A percentile compares a stretch with the other conserved stretches of the same genome.
These are phyloP conservation scores for Cerioporus squamosus DNA, from an alignment of 1,284 basidiomycete species.

Conservation along the genomic window DNA sequence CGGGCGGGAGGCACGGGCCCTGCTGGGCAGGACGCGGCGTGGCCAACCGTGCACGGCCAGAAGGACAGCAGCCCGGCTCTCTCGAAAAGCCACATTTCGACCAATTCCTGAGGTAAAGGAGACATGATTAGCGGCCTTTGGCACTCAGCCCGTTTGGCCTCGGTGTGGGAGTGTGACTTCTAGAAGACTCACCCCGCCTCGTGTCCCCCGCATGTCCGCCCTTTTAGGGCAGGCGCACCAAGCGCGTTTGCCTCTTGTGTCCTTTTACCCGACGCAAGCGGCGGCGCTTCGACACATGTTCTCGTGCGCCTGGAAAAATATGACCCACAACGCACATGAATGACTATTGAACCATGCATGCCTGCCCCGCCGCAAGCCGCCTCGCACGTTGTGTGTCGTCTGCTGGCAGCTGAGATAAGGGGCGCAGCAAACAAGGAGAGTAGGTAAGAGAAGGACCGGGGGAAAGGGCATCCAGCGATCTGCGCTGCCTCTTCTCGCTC, in stretches of 20 bases:
- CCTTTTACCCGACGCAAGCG: slow-evolving; percentile 25
- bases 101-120: slow-evolving; percentile 26
- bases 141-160: slow-evolving; percentile 13
- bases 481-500: slow-evolving; percentile 10
- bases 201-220: slow-evolving; percentile 27
- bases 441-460: slow-evolving; percentile 15
- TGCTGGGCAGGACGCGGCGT: slow-evolving; percentile 2
- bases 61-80: background rate
- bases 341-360: background rate
- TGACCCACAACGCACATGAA: slow-evolving; percentile 12
- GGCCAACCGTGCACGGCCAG: slow-evolving; percentile 10
- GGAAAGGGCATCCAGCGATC: slow-evolving; percentile 16
- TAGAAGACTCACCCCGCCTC: slow-evolving; percentile 24
- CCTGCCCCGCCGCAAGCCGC: background rate
- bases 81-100: slow-evolving; percentile 8
- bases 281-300: slow-evolving; percentile 16
- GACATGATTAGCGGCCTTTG: slow-evolving; percentile 21
- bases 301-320: slow-evolving; percentile 11
- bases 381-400: background rate
- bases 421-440: slow-evolving; percentile 18
- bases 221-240: slow-evolving; percentile 29
- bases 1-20: slow-evolving; percentile 6
- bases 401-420: slow-evolving; percentile 18
- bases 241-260: slow-evolving; percentile 25
- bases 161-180: slow-evolving; percentile 15